Conservation (phyloP, 2,329 filamentous ascomycete species). For the Bertia moriformis region DNA sequence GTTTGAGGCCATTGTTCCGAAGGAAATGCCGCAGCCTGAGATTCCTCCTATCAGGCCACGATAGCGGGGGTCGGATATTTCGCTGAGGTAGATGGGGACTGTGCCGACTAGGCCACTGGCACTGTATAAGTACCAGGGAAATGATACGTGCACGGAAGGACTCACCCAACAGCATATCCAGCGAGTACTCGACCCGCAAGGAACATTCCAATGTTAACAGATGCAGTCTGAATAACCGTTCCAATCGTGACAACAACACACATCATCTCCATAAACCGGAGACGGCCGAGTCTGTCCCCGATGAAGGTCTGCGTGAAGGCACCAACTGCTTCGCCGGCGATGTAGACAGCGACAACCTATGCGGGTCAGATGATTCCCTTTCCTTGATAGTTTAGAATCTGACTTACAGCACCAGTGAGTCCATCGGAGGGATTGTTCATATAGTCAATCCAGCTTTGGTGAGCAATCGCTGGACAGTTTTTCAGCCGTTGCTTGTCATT, state of each 20-base stretch:
- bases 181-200: constrained; percentile 30
- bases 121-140: neutral
- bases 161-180: constrained; percentile 28
- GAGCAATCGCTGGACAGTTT: constrained; percentile 31
- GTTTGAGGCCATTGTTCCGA: constrained; percentile 39
- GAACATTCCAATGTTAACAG: constrained; percentile 38
- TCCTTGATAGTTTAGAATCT: constrained; percentile 1
- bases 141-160: neutral
- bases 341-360: constrained; percentile 39
- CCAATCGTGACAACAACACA: constrained; percentile 39
- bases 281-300: constrained; percentile 34
- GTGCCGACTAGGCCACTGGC: constrained; percentile 29
- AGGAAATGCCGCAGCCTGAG: constrained; percentile 36
- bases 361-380: neutral
- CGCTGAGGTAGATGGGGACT: constrained; percentile 37
- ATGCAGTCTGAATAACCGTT: constrained; percentile 34
- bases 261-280: constrained; percentile 36
- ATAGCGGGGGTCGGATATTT: constrained; percentile 30
- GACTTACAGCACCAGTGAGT: constrained; percentile 32
- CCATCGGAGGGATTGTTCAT: constrained; percentile 38
- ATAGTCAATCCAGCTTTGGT: constrained; percentile 43
- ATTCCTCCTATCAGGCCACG: constrained; percentile 38
- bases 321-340: constrained; percentile 41
- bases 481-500: neutral
- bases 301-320: constrained; percentile 35